Percentiles rank a stretch among this genome's conserved stretches.
phyloP scores from a whole-genome alignment of 805 yeast species.

The Ascoidea rubescens region DNA sequence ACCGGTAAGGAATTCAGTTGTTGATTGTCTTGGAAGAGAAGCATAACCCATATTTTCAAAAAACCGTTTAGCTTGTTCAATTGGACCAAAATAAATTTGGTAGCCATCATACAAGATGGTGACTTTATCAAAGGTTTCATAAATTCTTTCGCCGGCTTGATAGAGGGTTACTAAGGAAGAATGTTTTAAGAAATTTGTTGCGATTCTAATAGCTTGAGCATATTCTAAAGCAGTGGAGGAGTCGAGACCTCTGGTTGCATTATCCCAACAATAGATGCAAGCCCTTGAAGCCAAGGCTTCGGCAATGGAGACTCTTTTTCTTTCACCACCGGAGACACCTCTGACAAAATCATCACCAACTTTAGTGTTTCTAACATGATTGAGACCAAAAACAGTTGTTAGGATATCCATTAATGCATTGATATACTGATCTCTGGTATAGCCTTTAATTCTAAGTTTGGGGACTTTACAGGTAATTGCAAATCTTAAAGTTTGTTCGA shows the following conservation, averaged over 20 bases:
- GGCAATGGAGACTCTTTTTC: slow-evolving; percentile 74
- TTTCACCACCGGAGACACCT: slow-evolving; percentile 78
- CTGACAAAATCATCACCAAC: slow-evolving; percentile 51
- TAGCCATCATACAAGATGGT: slow-evolving; percentile 43
- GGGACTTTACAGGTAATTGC: slow-evolving; percentile 38
- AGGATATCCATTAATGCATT: slow-evolving; percentile 25
- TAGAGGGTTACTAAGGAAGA: slow-evolving; percentile 57
- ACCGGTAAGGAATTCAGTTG: slow-evolving; percentile 60
- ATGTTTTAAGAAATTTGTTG: slow-evolving; percentile 37
- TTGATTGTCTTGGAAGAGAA: slow-evolving; percentile 51
- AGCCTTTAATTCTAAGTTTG: slow-evolving; percentile 25
- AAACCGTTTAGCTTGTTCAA: slow-evolving; percentile 35
- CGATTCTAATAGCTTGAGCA: slow-evolving; percentile 47
- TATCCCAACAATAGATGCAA: slow-evolving; percentile 59
- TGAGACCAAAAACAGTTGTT: slow-evolving; percentile 39
- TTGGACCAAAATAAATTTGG: slow-evolving; percentile 56
- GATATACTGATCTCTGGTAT: slow-evolving; percentile 32
- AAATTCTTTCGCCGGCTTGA: slow-evolving; percentile 57
- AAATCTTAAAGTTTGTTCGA: slow-evolving; percentile 35
- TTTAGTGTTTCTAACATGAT: slow-evolving; percentile 43
- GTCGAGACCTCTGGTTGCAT: slow-evolving; percentile 78
- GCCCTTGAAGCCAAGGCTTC: slow-evolving; percentile 61
- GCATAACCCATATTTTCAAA: slow-evolving; percentile 52
- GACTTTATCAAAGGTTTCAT: slow-evolving; percentile 49
- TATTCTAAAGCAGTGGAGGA: slow-evolving; percentile 74